A percentile compares a stretch with the other conserved stretches of the same genome.
Conservation (phyloP, 148 eudicot genomes). For the Fagopyrum tataricum region DNA sequence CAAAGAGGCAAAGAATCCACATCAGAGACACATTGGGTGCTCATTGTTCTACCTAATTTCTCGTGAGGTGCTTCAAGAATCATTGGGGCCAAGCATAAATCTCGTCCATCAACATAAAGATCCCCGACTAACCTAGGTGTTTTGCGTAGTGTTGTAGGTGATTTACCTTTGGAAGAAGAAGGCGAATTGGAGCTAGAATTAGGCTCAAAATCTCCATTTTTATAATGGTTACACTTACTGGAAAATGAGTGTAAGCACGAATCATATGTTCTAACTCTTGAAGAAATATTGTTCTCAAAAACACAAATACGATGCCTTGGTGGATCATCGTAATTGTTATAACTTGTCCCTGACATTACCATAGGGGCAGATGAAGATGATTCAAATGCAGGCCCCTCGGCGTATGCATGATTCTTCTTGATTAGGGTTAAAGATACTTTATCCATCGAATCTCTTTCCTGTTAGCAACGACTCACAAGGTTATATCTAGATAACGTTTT, state of each 20-base stretch:
- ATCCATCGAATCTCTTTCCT: constrained; percentile 2
- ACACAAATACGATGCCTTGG: constrained; percentile 9
- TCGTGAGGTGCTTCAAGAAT: constrained; percentile 26
- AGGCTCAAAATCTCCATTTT: constrained; percentile 25
- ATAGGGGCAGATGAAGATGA: background rate
- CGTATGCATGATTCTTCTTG: background rate
- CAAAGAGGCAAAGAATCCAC: constrained; percentile 51
- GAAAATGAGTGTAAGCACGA: background rate
- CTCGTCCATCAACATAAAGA: constrained; percentile 27
- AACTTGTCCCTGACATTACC: constrained; percentile 4
- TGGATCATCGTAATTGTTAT: background rate
- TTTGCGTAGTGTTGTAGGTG: constrained; percentile 28
- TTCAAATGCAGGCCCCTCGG: background rate
- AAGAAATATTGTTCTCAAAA: background rate
- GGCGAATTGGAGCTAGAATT: constrained; percentile 27
- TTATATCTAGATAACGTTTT: background rate
- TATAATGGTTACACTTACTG: constrained; percentile 19
- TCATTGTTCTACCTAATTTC: constrained; percentile 24
- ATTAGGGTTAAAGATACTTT: constrained; percentile 1
- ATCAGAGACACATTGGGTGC: constrained; percentile 33
- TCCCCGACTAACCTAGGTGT: constrained; percentile 20
- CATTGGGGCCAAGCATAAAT: constrained; percentile 26
- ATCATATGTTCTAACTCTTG: background rate
- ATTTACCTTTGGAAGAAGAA: constrained; percentile 36
- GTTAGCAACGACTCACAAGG: background rate